Evolutionary conservation across 768 basidiomycete genomes (phyloP).

Genomic region (Harrya chromipes): DNA sequence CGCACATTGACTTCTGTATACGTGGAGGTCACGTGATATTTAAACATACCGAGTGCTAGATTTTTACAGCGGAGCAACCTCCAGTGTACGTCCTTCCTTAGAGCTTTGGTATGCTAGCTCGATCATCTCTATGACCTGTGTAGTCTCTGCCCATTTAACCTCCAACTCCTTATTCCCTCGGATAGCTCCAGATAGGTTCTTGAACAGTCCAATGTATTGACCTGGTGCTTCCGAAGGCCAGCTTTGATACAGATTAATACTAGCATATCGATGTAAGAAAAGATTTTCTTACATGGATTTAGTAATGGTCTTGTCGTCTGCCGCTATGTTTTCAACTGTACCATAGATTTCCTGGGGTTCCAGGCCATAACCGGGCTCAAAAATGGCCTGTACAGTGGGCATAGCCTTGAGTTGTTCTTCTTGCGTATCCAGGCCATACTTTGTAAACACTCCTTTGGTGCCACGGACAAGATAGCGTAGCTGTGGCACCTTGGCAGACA

Average conservation of each 20-base stretch:
- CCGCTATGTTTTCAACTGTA: slow-evolving; percentile 51
- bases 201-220: slow-evolving; percentile 58
- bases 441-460: slow-evolving; percentile 66
- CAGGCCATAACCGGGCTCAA: slow-evolving; percentile 48
- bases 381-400: slow-evolving; percentile 42
- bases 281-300: slow-evolving; percentile 33
- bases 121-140: slow-evolving; percentile 70
- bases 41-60: neutral
- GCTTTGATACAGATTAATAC: slow-evolving; percentile 33
- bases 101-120: slow-evolving; percentile 71
- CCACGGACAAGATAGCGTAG: slow-evolving; percentile 72
- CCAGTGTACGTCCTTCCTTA: slow-evolving; percentile 51
- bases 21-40: slow-evolving; percentile 33
- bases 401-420: slow-evolving; percentile 71
- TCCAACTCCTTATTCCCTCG: slow-evolving; percentile 48
- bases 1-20: slow-evolving; percentile 3
- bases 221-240: slow-evolving; percentile 64
- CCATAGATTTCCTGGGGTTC: slow-evolving; percentile 67
- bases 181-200: slow-evolving; percentile 63
- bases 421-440: slow-evolving; percentile 76
- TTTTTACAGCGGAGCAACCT: slow-evolving; percentile 21
- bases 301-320: slow-evolving; percentile 38
- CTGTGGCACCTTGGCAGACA: slow-evolving; percentile 66
- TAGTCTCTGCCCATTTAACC: slow-evolving; percentile 75
- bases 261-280: slow-evolving; percentile 18